Evolutionary conservation across 257 asterid genomes (phyloP).

Genomic region (Fraxinus pennsylvanica): DNA sequence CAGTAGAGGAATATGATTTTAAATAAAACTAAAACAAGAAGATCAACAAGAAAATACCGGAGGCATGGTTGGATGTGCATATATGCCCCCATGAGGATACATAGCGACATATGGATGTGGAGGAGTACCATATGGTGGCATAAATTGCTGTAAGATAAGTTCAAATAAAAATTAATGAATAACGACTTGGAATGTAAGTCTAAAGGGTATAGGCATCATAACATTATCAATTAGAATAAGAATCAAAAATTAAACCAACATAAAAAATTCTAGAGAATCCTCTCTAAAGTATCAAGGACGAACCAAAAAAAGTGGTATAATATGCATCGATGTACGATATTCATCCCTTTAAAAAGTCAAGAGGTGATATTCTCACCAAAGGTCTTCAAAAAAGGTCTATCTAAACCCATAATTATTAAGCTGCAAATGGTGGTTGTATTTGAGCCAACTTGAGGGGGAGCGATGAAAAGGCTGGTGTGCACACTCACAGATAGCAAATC

Average conservation of each 20-base stretch:
- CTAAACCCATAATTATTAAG: not conserved
- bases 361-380: not conserved
- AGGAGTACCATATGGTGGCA: constrained; percentile 60
- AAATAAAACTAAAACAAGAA: not conserved
- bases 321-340: not conserved
- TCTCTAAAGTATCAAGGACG: not conserved
- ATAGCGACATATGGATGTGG: constrained; percentile 98
- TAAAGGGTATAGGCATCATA: not conserved
- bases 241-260: not conserved
- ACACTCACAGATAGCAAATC: not conserved
- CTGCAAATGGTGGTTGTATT: not conserved
- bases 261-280: not conserved
- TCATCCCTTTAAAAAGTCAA: not conserved
- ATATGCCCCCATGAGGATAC: constrained; percentile 95
- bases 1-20: not conserved
- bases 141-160: not conserved
- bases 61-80: constrained; percentile 92
- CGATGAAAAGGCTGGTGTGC: not conserved
- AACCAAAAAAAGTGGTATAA: not conserved
- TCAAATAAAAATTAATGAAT: not conserved
- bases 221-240: constrained; percentile 9
- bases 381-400: not conserved
- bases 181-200: not conserved
- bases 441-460: not conserved
- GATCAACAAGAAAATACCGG: constrained; percentile 21